These are phyloP conservation scores for Ganoderma boninense DNA, from an alignment of 1,284 basidiomycete genomes.

Conservation along the genomic window DNA sequence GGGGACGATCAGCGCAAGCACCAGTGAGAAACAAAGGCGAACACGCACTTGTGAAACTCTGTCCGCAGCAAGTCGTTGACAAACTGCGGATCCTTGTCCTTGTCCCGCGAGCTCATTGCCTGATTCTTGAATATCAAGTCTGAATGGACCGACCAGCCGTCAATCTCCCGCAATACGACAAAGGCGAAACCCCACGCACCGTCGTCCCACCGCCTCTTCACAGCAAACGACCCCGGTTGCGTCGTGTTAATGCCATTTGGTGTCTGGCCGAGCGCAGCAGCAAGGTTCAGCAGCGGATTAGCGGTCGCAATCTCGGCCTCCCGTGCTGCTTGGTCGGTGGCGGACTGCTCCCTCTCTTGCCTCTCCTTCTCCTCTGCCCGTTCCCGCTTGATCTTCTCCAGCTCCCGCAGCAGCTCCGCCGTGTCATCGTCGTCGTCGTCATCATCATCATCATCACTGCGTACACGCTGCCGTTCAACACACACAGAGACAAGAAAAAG, in stretches of 20 bases:
- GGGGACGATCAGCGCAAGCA: conserved; percentile 11
- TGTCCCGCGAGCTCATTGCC: conserved; percentile 73
- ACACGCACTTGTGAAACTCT: conserved; percentile 87
- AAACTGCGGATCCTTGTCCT: conserved; percentile 82
- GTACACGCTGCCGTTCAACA: not conserved
- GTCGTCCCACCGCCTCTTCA: conserved; percentile 96
- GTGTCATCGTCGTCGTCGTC: conserved; percentile 84
- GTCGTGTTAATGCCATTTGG: conserved; percentile 76
- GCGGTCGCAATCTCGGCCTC: conserved; percentile 86
- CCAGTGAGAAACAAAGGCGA: not conserved
- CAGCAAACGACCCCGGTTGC: conserved; percentile 84
- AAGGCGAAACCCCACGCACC: conserved; percentile 53
- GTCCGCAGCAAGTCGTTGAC: conserved; percentile 93
- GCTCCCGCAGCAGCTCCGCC: conserved; percentile 89
- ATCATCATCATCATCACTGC: conserved; percentile 43
- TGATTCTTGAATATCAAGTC: conserved; percentile 98
- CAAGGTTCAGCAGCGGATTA: conserved; percentile 89
- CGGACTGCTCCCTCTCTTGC: conserved; percentile 79
- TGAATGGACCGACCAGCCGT: conserved; percentile 38
- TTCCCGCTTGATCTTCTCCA: conserved; percentile 96
- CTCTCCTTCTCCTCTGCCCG: conserved; percentile 91
- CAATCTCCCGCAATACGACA: not conserved
- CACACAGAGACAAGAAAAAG: not conserved
- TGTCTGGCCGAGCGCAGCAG: conserved; percentile 82
- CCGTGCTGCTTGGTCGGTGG: conserved; percentile 68